Base-by-base conservation (phyloP, 305 asterid genomes). In the Euphrasia arctica region DNA sequence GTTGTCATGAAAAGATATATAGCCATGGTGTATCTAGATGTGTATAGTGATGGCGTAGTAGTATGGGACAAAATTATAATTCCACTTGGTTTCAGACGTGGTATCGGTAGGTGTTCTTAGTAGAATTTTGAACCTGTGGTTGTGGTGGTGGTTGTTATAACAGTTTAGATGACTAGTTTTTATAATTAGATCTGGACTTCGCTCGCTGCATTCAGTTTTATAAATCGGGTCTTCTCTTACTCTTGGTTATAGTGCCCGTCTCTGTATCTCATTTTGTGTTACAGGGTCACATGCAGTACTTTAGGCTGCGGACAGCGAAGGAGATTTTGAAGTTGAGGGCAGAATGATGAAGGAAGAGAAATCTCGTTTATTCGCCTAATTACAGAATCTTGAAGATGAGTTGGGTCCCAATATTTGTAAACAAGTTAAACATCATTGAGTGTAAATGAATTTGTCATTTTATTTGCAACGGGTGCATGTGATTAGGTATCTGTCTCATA, bases 321-420 rank as follows among this genome's bases (percentile, higher is more conserved):
- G 69, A 70, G 55, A 63, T 63, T 34, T 34, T 70, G 52, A 48
- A 36, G 32, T 56, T 63, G 63, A 69, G 50, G 56, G 73, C 73
- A 0, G 73, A 62, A 1, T 62, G 68, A 69, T 15, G 32, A 39
- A 42, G 3, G 9, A 7, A 12, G 28, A 5, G 42, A 12, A 6
- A 8, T 2, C 60, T 52, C 9, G 68, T 32, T 34, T 56, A n/a
- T 50, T 50, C 28, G 56, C 29, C 25, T 5, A 27, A 13, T 50
- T 50, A 5, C 56, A 15, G 14, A 14, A 54, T 54, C 27, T 54
- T 25, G 34, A 54, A 22, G 58, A 9, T 54, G 36, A 4, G n/a
- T 25, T 54, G 32, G 25, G 27, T 25, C 27, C 27, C 27, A 25
- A 25, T 25, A 25, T 25, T 25, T 25, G 27, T 25, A 25, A 25